Base-by-base conservation (phyloP, 2,329 filamentous ascomycete genomes). In the Sclerotinia nivalis region DNA sequence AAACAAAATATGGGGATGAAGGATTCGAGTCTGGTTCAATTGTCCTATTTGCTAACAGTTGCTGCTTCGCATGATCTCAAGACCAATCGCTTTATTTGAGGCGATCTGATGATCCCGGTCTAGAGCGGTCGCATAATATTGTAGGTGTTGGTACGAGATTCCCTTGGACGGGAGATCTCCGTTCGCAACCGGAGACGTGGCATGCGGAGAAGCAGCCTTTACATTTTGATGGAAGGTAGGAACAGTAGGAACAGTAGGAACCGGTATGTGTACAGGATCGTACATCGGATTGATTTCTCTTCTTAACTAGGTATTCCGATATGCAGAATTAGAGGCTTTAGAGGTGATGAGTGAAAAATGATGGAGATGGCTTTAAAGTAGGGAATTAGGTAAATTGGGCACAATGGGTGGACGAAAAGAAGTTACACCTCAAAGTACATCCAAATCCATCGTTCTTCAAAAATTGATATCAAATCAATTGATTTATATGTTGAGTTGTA, bases 121-220 rank as follows among this genome's bases (percentile, higher is more conserved):
- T 37, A 40, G 62, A 66, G 45, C 45, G 34, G 62, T 55, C 62
- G 62, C 62, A 37, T 55, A 55, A 40, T n/a, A 20, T 52, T 31
- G 34, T 43, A 59, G 55, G 34, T n/a, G 55, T 58, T 55, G 37
- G 37, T 66, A 66, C 64, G 37, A 47, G 64, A 56, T 66, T 66
- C 37, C 37, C 55, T 45, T 66, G 52, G 40, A 58, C 45, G 40
- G 37, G 64, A 66, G 64, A 66, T 66, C 62, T 66, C 28, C 64
- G 37, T 66, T 45, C 50, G 50, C 25, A 25, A n/a, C 47, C 45
- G 47, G 54, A 68, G 65, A 68, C 65, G 65, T 68, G 65, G 65
- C 65, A 68, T 43, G 54, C 65, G 54, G 54, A 68, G 54, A 66
- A 20, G 43, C 59, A 47, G 40, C 59, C 25, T 47, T 45, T 34